These are phyloP conservation scores for Populus hybrid DNA, from an alignment of 441 rosid species.

Conservation along the genomic window DNA sequence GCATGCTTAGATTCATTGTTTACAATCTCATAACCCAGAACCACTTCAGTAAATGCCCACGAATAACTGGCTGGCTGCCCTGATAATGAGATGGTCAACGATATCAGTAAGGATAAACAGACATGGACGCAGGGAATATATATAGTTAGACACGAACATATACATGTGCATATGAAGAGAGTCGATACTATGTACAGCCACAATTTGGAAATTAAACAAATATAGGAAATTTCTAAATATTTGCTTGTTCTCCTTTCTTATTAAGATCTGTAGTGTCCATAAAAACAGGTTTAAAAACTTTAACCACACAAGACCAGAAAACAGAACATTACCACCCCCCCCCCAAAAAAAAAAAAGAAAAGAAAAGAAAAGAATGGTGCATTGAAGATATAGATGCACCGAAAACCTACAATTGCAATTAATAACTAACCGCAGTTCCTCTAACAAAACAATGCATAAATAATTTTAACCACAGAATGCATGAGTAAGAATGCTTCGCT, in stretches of 20 bases:
- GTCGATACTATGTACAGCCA: background rate
- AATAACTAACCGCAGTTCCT: background rate
- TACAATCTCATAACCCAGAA: slow-evolving; percentile 72
- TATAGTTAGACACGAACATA: background rate
- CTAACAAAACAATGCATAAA: background rate
- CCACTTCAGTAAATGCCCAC: slow-evolving; percentile 79
- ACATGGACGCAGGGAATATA: background rate
- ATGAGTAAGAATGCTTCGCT: background rate
- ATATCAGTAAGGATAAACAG: slow-evolving; percentile 10
- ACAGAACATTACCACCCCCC: background rate
- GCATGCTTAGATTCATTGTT: slow-evolving; percentile 34
- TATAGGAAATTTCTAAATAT: background rate
- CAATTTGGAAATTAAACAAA: background rate
- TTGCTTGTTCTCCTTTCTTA: background rate
- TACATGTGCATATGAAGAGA: background rate
- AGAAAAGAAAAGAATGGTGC: background rate
- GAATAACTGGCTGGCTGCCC: slow-evolving; percentile 74
- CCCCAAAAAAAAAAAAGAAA: too few species aligned
- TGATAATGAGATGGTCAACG: slow-evolving; percentile 30
- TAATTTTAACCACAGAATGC: background rate
- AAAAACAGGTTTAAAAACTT: background rate
- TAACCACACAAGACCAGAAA: background rate
- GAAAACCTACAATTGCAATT: background rate
- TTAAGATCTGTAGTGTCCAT: background rate
- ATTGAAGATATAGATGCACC: background rate